Conservation (phyloP, 164 flowering plant genomes). For the Echeveria elegans region DNA sequence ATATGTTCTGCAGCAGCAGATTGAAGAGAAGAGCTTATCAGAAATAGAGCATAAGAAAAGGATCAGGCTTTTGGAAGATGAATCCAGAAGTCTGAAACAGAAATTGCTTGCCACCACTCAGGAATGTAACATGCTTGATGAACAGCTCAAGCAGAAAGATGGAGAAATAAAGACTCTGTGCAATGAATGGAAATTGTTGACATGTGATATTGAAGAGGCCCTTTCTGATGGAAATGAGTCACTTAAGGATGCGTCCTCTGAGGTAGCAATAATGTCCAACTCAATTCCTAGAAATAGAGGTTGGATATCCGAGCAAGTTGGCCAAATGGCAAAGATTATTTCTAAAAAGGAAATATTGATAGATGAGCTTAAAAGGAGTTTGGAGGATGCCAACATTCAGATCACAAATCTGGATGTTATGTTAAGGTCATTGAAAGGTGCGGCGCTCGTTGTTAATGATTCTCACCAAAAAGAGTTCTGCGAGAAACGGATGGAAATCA, state of each 20-base stretch:
- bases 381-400: conserved; percentile 60
- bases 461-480: conserved; percentile 62
- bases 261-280: conserved; percentile 43
- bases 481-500: conserved; percentile 57
- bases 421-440: conserved; percentile 80
- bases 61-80: conserved; percentile 29
- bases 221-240: conserved; percentile 56
- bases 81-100: conserved; percentile 36
- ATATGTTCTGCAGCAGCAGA: conserved; percentile 56
- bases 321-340: conserved; percentile 31
- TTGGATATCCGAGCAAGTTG: conserved; percentile 63
- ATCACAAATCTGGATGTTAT: conserved; percentile 64
- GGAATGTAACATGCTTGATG: conserved; percentile 34
- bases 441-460: conserved; percentile 73
- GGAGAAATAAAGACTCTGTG: conserved; percentile 28
- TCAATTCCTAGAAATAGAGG: conserved; percentile 41
- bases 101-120: conserved; percentile 21
- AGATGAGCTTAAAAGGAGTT: conserved; percentile 51
- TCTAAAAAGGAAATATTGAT: conserved; percentile 65
- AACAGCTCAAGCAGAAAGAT: conserved; percentile 43
- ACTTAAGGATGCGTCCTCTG: conserved; percentile 51
- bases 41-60: conserved; percentile 38
- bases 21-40: conserved; percentile 38
- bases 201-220: conserved; percentile 48
- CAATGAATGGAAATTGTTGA: conserved; percentile 58